Conservation (phyloP, 73 alveolate genomes). For the Uronychia setigera region DNA sequence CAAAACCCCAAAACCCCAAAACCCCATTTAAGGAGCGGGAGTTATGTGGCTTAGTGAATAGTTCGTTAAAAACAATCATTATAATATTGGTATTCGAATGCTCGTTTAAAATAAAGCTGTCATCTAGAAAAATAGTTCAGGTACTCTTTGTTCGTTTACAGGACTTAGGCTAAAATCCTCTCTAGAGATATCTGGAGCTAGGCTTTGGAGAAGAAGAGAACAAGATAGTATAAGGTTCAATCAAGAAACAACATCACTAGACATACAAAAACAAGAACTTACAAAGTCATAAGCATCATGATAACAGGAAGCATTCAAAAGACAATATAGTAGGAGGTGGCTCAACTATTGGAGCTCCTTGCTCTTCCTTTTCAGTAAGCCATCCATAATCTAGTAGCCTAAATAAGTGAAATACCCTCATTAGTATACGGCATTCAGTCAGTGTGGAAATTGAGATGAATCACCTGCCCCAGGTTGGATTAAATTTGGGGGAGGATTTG, state of each 20-base stretch:
- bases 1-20: not conserved
- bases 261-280: not conserved
- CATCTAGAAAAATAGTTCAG: not conserved
- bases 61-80: not conserved
- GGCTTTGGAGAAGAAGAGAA: not conserved
- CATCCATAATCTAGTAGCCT: not conserved
- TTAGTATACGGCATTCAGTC: not conserved
- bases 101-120: not conserved
- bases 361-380: not conserved
- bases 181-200: not conserved
- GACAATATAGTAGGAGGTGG: not conserved
- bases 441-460: not conserved
- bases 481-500: not conserved
- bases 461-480: not conserved
- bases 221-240: not conserved
- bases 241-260: not conserved
- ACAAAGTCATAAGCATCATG: not conserved
- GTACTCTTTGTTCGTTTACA: not conserved
- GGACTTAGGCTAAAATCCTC: not conserved
- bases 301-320: not conserved
- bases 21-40: not conserved
- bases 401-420: not conserved
- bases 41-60: not conserved
- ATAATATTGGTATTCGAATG: not conserved
- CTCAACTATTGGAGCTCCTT: not conserved